A percentile compares a stretch with the other conserved stretches of the same genome.
Evolutionary conservation across 805 yeast genomes (phyloP).

Genomic region (Candida tammaniensis): DNA sequence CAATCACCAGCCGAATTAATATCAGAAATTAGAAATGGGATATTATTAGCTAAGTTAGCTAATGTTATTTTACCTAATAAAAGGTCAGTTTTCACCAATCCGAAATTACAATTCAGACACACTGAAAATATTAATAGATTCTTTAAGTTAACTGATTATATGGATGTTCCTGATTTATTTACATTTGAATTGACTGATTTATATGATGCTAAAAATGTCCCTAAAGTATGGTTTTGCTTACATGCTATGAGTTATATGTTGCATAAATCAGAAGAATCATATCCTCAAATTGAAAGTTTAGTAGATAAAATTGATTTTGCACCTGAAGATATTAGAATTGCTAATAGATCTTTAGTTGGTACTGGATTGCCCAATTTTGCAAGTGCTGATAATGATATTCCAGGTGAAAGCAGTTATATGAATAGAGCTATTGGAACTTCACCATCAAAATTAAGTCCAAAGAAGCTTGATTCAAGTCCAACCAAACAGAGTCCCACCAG

Average conservation of each 20-base stretch:
- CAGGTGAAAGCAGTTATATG: constrained; percentile 21
- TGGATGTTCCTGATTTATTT: constrained; percentile 83
- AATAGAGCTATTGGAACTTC: constrained; percentile 18
- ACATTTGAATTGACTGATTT: constrained; percentile 90
- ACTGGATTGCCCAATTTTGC: constrained; percentile 73
- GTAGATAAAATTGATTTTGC: constrained; percentile 62
- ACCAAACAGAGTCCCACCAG: too few relatives aligned
- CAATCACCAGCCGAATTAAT: constrained; percentile 55
- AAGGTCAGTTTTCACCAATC: constrained; percentile 54
- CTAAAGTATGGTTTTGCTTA: constrained; percentile 89
- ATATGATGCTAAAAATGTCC: constrained; percentile 87
- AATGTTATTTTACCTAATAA: constrained; percentile 64
- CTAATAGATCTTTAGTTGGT: constrained; percentile 69
- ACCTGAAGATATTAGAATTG: constrained; percentile 63
- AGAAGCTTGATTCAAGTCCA: not conserved
- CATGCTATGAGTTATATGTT: constrained; percentile 84
- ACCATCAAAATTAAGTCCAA: constrained; percentile 11
- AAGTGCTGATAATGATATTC: constrained; percentile 33
- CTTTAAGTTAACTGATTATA: constrained; percentile 62
- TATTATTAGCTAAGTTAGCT: constrained; percentile 75
- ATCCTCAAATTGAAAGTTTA: constrained; percentile 60
- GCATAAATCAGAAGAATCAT: constrained; percentile 48
- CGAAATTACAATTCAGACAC: constrained; percentile 73
- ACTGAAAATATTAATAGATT: constrained; percentile 90
- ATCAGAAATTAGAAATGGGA: constrained; percentile 78